phyloP scores from a whole-genome alignment of 495 filamentous ascomycete genomes.

The Achaetomiella virescens region DNA sequence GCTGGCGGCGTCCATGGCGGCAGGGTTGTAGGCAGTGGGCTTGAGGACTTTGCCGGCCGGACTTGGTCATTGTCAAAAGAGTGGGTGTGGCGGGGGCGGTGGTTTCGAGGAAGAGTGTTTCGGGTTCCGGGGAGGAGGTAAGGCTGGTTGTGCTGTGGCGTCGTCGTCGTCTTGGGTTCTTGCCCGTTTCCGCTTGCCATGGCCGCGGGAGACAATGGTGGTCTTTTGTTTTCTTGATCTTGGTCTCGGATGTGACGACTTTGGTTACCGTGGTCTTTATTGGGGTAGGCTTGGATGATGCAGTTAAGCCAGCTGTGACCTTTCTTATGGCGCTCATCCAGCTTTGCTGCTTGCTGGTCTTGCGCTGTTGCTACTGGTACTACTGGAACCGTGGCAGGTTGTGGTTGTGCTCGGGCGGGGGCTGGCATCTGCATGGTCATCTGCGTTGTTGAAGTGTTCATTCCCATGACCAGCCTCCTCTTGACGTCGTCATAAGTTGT shows the following conservation, averaged over 20 bases:
- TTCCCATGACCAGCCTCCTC: conserved; percentile 40
- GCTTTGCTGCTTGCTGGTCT: neutral
- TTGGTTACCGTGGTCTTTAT: conserved; percentile 13
- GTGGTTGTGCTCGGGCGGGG: neutral
- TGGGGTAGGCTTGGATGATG: conserved; percentile 5
- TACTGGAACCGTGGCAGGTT: neutral
- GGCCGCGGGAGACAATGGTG: neutral
- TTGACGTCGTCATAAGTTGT: conserved; percentile 44
- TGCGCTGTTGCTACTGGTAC: neutral
- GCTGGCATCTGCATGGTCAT: conserved; percentile 38
- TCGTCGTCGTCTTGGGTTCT: conserved; percentile 17
- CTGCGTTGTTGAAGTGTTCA: conserved; percentile 42
- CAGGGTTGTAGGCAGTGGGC: conserved; percentile 63
- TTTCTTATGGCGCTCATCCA: conserved; percentile 28
- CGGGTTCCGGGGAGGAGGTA: conserved; percentile 13
- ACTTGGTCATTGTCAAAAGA: conserved; percentile 67
- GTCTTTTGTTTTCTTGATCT: conserved; percentile 25
- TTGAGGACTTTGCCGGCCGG: conserved; percentile 75
- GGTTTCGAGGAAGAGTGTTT: neutral
- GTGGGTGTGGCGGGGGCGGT: conserved; percentile 33
- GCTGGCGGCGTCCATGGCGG: conserved; percentile 34
- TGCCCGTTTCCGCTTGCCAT: conserved; percentile 15
- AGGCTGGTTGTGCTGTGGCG: conserved; percentile 8
- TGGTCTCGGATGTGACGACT: conserved; percentile 15
- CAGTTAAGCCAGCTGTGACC: conserved; percentile 24